A percentile compares a stretch with the other conserved stretches of the same genome.
Evolutionary conservation across 495 filamentous ascomycete genomes (phyloP).

Genomic region (Penicillium atrosanguineum): DNA sequence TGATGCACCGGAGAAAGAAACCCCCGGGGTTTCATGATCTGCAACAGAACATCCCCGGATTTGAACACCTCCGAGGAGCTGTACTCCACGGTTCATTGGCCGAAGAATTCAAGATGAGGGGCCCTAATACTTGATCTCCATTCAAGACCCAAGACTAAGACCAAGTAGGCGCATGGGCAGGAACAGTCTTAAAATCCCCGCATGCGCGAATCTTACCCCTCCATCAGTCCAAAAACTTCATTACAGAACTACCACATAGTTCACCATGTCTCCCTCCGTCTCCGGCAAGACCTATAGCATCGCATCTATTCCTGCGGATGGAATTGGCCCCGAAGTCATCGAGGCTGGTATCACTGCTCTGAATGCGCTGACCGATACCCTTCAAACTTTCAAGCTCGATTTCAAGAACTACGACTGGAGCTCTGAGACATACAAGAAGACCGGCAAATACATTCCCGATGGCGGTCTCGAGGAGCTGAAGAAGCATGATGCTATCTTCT

Average conservation of each 20-base stretch:
- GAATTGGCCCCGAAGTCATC: conserved; percentile 56
- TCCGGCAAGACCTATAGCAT: conserved; percentile 40
- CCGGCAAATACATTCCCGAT: conserved; percentile 53
- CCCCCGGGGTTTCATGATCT: neutral
- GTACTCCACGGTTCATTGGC: conserved; percentile 7
- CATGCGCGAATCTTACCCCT: conserved; percentile 9
- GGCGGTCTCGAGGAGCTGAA: conserved; percentile 50
- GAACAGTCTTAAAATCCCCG: conserved; percentile 11
- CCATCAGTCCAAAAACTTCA: neutral
- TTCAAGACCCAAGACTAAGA: conserved; percentile 7
- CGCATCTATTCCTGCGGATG: conserved; percentile 53
- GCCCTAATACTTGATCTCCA: conserved; percentile 1
- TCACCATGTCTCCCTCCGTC: conserved; percentile 15
- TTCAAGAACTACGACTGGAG: conserved; percentile 54
- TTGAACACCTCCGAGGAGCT: conserved; percentile 11
- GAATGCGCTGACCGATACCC: conserved; percentile 39
- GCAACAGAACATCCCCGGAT: conserved; percentile 1
- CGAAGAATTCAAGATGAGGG: conserved; percentile 6
- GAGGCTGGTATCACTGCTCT: conserved; percentile 46
- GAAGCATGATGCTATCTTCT: conserved; percentile 55
- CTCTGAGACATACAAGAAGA: conserved; percentile 50
- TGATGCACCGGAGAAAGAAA: neutral
- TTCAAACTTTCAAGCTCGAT: conserved; percentile 46
- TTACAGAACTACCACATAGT: neutral
- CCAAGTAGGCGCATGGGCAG: neutral